Conservation (phyloP, 176 grass and related monocot genomes). For the Cymbopogon citratus region DNA sequence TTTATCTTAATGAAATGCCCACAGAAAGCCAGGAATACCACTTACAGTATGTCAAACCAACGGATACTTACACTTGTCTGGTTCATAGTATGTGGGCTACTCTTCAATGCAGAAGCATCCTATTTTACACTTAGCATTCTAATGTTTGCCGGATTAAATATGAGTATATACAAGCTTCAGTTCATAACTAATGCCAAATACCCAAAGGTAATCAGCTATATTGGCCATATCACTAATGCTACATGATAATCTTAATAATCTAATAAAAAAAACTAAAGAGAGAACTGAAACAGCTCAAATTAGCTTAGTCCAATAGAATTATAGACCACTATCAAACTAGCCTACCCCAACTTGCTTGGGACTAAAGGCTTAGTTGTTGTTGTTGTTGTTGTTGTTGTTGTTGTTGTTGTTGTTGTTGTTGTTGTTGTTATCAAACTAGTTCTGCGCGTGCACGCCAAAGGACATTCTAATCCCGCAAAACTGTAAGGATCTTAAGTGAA, state of each 20-base stretch:
- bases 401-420: no score
- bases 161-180: background rate
- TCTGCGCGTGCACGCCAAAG: background rate
- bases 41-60: background rate
- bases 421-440: background rate
- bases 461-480: slow-evolving; percentile 9
- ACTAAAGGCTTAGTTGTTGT: no score
- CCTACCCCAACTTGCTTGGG: no score
- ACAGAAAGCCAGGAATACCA: background rate
- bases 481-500: background rate
- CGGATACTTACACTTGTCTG: background rate
- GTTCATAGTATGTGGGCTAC: background rate
- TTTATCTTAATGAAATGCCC: background rate
- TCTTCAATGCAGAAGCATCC: background rate
- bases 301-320: background rate
- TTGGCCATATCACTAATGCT: background rate
- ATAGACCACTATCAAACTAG: background rate
- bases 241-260: background rate
- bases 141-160: background rate
- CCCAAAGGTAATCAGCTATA: background rate
- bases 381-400: no score
- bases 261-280: background rate
- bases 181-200: background rate
- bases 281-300: background rate
- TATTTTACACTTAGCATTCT: background rate